Conservation (phyloP, 2,329 filamentous ascomycete species). For the Hymenoscyphus scutula region DNA sequence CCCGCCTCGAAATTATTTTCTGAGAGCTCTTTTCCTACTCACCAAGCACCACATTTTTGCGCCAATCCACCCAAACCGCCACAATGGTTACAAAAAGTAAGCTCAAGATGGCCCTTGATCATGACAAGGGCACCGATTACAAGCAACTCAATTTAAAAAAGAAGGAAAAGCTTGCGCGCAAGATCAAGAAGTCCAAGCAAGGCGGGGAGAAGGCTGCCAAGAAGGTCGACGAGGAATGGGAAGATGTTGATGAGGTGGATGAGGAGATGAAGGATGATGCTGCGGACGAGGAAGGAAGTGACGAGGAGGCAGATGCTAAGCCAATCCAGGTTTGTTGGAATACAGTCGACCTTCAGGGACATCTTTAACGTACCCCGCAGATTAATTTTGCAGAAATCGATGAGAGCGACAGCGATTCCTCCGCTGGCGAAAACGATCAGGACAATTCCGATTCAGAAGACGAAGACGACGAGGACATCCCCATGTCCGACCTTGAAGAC, state of each 20-base stretch:
- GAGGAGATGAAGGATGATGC: slow-evolving; percentile 36
- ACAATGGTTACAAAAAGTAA: slow-evolving; percentile 42
- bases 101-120: slow-evolving; percentile 53
- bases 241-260: slow-evolving; percentile 41
- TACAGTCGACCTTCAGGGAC: background rate
- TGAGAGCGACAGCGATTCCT: slow-evolving; percentile 57
- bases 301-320: slow-evolving; percentile 33
- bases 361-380: slow-evolving; percentile 34
- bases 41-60: slow-evolving; percentile 5
- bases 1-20: slow-evolving; percentile 18
- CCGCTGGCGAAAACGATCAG: slow-evolving; percentile 47
- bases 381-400: slow-evolving; percentile 55
- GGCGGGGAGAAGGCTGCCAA: slow-evolving; percentile 36
- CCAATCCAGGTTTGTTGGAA: slow-evolving; percentile 25
- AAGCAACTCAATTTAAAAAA: slow-evolving; percentile 44
- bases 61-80: slow-evolving; percentile 16
- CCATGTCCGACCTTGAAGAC: slow-evolving; percentile 82
- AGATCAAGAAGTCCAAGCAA: slow-evolving; percentile 49
- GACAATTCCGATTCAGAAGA: slow-evolving; percentile 52
- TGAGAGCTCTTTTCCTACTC: slow-evolving; percentile 13
- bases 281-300: slow-evolving; percentile 39
- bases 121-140: slow-evolving; percentile 54
- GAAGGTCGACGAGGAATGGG: slow-evolving; percentile 40
- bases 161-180: slow-evolving; percentile 41
- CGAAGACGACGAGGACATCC: slow-evolving; percentile 82